A percentile compares a stretch with the other conserved stretches of the same genome.
Conservation (phyloP, 2,329 filamentous ascomycete species). For the Colletotrichum orbiculare region DNA sequence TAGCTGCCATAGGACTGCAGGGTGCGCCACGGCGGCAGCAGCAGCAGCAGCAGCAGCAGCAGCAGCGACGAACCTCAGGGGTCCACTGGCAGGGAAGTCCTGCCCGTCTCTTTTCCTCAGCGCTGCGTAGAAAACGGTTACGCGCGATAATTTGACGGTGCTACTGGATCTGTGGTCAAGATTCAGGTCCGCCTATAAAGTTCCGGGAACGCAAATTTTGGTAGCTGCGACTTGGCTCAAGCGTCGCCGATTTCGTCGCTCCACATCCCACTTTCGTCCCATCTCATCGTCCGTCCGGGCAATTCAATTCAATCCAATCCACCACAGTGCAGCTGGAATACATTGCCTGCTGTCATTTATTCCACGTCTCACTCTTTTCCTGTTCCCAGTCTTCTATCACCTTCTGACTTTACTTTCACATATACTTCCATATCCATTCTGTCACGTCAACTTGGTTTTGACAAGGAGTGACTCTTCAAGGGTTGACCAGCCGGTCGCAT, state of each 20-base stretch:
- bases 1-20: not conserved
- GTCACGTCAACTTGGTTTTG: not conserved
- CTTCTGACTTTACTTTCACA: conserved; percentile 9
- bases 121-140: no score
- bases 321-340: conserved; percentile 8
- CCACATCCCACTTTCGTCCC: conserved; percentile 36
- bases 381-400: not conserved
- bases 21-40: not conserved
- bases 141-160: not conserved
- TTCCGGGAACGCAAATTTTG: conserved; percentile 34
- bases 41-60: conserved; percentile 1
- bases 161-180: conserved; percentile 21
- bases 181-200: conserved; percentile 33
- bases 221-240: conserved; percentile 27
- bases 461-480: not conserved
- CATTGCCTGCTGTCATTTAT: conserved; percentile 12
- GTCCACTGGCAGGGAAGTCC: no score
- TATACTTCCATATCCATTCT: not conserved
- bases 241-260: conserved; percentile 37
- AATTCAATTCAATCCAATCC: conserved; percentile 22
- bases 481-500: conserved; percentile 25
- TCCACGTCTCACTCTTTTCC: conserved; percentile 1
- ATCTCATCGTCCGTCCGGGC: conserved; percentile 18
- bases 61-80: conserved; percentile 1
- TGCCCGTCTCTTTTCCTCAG: no score